These are phyloP conservation scores for Microcyclosporella mali DNA, from an alignment of 2,329 filamentous ascomycete genomes.

Conservation along the genomic window DNA sequence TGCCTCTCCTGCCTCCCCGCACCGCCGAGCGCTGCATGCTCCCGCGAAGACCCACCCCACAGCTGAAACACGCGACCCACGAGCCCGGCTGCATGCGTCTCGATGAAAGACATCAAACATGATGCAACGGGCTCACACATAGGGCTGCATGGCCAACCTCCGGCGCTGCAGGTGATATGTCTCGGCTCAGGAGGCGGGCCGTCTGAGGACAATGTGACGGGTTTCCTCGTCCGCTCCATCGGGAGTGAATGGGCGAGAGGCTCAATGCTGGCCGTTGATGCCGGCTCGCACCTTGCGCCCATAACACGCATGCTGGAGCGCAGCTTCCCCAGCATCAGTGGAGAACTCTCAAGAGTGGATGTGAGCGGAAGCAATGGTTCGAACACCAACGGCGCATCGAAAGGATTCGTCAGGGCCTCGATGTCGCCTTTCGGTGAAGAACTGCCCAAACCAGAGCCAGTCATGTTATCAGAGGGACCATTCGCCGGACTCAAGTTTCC, in stretches of 20 bases:
- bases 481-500: constrained; percentile 74
- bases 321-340: constrained; percentile 42
- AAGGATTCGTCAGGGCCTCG: constrained; percentile 1
- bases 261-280: constrained; percentile 87
- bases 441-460: constrained; percentile 36
- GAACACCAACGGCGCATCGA: constrained; percentile 8
- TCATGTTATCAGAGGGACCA: constrained; percentile 57
- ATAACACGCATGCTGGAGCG: constrained; percentile 71
- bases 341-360: constrained; percentile 8
- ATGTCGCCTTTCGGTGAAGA: constrained; percentile 16
- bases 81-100: constrained; percentile 25
- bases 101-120: constrained; percentile 38
- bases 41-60: background rate
- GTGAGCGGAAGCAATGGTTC: constrained; percentile 14
- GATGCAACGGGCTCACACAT: constrained; percentile 28
- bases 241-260: constrained; percentile 72
- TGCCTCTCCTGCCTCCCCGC: background rate
- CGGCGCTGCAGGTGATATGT: constrained; percentile 44
- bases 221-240: constrained; percentile 78
- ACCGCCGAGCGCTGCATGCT: background rate
- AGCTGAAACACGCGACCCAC: constrained; percentile 16
- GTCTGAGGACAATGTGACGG: constrained; percentile 81
- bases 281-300: constrained; percentile 78
- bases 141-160: constrained; percentile 33
- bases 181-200: constrained; percentile 81